phyloP scores from a whole-genome alignment of 2,329 filamentous ascomycete species.

The Fusarium torreyae region DNA sequence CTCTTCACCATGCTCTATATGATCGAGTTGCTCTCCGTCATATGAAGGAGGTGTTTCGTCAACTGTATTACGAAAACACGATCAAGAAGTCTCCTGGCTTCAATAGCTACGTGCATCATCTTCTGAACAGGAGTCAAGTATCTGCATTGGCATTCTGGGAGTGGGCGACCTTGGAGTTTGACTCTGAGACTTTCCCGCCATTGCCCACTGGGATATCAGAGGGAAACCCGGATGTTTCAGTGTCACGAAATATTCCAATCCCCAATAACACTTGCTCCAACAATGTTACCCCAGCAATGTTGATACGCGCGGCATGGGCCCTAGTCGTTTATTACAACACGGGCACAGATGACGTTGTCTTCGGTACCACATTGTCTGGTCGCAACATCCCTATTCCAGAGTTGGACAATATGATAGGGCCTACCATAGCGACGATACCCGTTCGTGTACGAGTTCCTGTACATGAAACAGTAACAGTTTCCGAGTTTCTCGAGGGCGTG shows the following conservation, averaged over 20 bases:
- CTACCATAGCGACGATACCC: constrained; percentile 7
- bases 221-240: constrained; percentile 7
- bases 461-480: not conserved
- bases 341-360: constrained; percentile 57
- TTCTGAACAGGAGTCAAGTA: constrained; percentile 9
- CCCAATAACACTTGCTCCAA: not conserved
- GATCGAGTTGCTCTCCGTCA: constrained; percentile 15
- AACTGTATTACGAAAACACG: constrained; percentile 6
- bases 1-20: constrained; percentile 18
- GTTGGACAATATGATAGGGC: constrained; percentile 3
- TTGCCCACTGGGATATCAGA: constrained; percentile 10
- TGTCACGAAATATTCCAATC: not conserved
- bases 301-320: constrained; percentile 12
- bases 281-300: constrained; percentile 10
- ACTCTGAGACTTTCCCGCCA: constrained; percentile 12
- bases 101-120: not conserved
- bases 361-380: constrained; percentile 61
- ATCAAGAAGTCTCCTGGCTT: not conserved
- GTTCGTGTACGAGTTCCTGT: not conserved
- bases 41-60: constrained; percentile 7
- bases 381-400: constrained; percentile 46
- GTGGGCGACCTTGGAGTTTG: constrained; percentile 18
- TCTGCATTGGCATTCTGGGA: constrained; percentile 22
- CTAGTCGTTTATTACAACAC: constrained; percentile 56
- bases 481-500: constrained; percentile 17